Base-by-base conservation (phyloP, 345 rosid species). In the Ceriops zippeliana region DNA sequence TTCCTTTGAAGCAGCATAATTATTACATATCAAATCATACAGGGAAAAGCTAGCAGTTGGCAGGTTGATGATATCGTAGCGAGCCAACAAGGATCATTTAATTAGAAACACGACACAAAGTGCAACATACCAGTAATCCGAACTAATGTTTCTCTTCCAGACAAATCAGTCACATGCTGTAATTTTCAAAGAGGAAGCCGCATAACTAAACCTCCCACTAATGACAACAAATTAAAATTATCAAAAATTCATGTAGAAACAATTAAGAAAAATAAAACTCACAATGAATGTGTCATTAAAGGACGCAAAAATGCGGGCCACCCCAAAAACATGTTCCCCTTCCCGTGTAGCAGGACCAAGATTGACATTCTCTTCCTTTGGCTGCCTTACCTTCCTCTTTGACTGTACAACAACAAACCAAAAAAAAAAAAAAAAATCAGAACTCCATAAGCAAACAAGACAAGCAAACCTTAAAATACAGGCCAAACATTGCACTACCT, bases 251-350 rank as follows among this genome's bases (percentile, higher is more conserved):
- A n/a, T n/a, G 17, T 20, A 1, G 27, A 31, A 0, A 21, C 21
- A 26, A n/a, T 6, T 26, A 5, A 28, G 28, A 30, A 7, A 1
- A 49, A 5, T 1, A 62, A 30, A 16, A 74, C 89, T 84, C 64
- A 92, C 98, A 52, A 92, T 92, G 79, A 92, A 92, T 6, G 98
- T 92, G 69, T 92, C 98, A 56, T 92, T 92, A 76, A 90, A 92
- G 0, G 96, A 92, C 13, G 98, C 98, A 69, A 85, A 92, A 28
- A 90, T 86, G 76, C 88, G 98, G 15, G 90, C 98, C 9, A 90
- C 96, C 2, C 98, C 98, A 13, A 92, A 90, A 59, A 82, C 95
- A 47, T 83, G 78, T 81, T 90, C 98, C 28, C 96, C 98, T 6
- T 90, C 96, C 21, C 86, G 80, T 27, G 87, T 86, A 47, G 90